Evolutionary conservation across 805 yeast species (phyloP).

Genomic region (Kuraishia ogatae): DNA sequence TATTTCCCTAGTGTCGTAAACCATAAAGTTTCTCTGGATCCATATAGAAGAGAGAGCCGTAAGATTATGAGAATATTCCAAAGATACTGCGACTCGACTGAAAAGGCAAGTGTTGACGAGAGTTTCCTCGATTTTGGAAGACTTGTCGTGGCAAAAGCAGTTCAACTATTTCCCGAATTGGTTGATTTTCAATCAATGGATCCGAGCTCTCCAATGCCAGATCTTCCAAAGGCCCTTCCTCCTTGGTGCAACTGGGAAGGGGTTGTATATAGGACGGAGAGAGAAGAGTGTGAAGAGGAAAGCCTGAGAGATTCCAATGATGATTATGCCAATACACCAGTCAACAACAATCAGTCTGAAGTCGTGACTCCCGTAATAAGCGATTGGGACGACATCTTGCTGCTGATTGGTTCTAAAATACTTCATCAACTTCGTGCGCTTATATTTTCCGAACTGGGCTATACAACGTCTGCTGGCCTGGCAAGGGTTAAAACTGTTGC

Average conservation of each 20-base stretch:
- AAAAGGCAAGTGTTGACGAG: slow-evolving; percentile 95
- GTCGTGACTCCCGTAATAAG: slow-evolving; percentile 7
- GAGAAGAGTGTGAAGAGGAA: slow-evolving; percentile 14
- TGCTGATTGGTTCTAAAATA: slow-evolving; percentile 57
- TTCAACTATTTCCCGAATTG: slow-evolving; percentile 40
- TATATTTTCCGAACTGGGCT: slow-evolving; percentile 51
- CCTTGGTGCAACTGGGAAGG: slow-evolving; percentile 20
- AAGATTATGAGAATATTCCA: slow-evolving; percentile 64
- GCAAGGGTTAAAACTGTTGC: slow-evolving; percentile 71
- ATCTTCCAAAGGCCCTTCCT: slow-evolving; percentile 30
- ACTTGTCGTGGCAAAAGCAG: slow-evolving; percentile 35
- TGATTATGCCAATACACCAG: no score
- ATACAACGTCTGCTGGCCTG: slow-evolving; percentile 87
- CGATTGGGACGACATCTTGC: slow-evolving; percentile 80
- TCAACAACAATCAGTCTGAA: slow-evolving; percentile 12
- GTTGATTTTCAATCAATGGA: slow-evolving; percentile 7
- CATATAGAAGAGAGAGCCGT: slow-evolving; percentile 81
- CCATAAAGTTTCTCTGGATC: slow-evolving; percentile 85
- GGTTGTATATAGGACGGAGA: slow-evolving; percentile 12
- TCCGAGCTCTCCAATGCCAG: slow-evolving; percentile 21
- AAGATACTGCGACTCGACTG: slow-evolving; percentile 56
- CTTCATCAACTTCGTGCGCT: slow-evolving; percentile 43
- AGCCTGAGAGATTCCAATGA: no score
- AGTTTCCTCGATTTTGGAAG: slow-evolving; percentile 81
- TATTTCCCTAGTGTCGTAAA: slow-evolving; percentile 48